phyloP scores from a whole-genome alignment of 148 eudicot genomes.

The Camellia sinensis region DNA sequence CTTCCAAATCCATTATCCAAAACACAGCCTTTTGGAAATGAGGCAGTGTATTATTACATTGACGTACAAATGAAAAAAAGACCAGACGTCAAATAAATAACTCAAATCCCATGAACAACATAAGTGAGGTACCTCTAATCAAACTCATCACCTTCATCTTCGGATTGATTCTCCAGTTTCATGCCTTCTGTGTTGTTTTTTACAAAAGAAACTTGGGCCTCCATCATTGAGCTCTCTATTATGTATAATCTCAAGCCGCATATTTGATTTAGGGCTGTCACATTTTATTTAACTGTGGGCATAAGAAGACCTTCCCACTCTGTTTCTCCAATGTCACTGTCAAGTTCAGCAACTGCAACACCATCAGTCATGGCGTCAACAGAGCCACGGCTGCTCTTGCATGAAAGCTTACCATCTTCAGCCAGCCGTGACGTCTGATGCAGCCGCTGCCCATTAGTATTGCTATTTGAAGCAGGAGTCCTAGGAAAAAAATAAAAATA shows the following conservation, averaged over 20 bases:
- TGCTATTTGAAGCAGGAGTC: slow-evolving; percentile 26
- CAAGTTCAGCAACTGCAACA: slow-evolving; percentile 20
- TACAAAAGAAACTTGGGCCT: slow-evolving; percentile 49
- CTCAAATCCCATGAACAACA: background rate
- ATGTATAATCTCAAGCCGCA: slow-evolving; percentile 59
- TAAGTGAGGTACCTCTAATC: slow-evolving; percentile 43
- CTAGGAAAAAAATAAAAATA: slow-evolving; percentile 25
- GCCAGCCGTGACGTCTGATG: slow-evolving; percentile 26
- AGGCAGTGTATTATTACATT: background rate
- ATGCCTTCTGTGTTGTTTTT: slow-evolving; percentile 47
- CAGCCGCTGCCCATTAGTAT: slow-evolving; percentile 22
- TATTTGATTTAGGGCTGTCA: slow-evolving; percentile 37
- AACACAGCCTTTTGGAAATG: background rate
- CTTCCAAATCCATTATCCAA: too few species aligned
- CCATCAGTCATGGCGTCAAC: slow-evolving; percentile 32
- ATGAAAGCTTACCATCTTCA: slow-evolving; percentile 30
- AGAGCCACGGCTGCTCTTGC: slow-evolving; percentile 24
- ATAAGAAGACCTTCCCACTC: slow-evolving; percentile 33
- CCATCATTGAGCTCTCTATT: slow-evolving; percentile 40
- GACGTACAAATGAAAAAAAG: background rate
- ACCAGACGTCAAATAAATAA: background rate
- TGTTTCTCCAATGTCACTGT: slow-evolving; percentile 28
- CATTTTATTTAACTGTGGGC: slow-evolving; percentile 28
- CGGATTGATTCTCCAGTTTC: slow-evolving; percentile 45
- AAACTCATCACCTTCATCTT: slow-evolving; percentile 38